A percentile compares a stretch with the other conserved stretches of the same genome.
Evolutionary conservation across 2,329 filamentous ascomycete species (phyloP).

Genomic region (Phoma sp.): DNA sequence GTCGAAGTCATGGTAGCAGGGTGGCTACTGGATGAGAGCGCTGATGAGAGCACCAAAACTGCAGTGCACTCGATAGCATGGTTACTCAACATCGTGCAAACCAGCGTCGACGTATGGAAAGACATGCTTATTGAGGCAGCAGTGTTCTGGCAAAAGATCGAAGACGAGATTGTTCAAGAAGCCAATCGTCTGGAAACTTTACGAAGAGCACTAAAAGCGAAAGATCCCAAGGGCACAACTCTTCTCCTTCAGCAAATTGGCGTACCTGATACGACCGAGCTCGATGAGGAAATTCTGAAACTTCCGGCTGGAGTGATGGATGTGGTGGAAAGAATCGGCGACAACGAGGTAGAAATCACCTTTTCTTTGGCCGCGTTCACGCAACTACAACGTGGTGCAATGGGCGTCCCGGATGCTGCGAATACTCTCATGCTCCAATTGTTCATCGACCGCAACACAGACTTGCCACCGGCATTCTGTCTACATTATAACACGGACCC

Average conservation of each 20-base stretch:
- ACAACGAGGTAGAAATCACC: constrained; percentile 38
- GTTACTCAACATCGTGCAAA: constrained; percentile 27
- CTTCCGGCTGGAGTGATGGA: constrained; percentile 33
- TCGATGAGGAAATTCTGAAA: constrained; percentile 38
- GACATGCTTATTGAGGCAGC: constrained; percentile 26
- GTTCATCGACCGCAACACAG: constrained; percentile 15
- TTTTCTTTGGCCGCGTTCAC: constrained; percentile 35
- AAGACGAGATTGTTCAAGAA: constrained; percentile 34
- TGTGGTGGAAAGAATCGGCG: constrained; percentile 33
- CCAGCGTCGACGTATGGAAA: constrained; percentile 16
- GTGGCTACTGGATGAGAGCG: constrained; percentile 28
- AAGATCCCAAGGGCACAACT: constrained; percentile 37
- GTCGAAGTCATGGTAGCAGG: constrained; percentile 37
- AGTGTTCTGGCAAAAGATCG: constrained; percentile 28
- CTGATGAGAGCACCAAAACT: constrained; percentile 19
- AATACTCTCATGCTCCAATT: constrained; percentile 37
- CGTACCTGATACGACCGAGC: constrained; percentile 28
- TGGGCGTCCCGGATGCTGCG: constrained; percentile 33
- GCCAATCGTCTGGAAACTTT: constrained; percentile 31
- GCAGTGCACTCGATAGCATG: constrained; percentile 30
- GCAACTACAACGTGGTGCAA: constrained; percentile 32
- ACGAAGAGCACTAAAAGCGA: constrained; percentile 29
- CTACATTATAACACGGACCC: constrained; percentile 37
- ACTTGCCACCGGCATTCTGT: constrained; percentile 33
- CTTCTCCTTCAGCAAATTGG: constrained; percentile 33